These are phyloP conservation scores for Lumnitzera littorea DNA, from an alignment of 345 rosid species.

Conservation along the genomic window DNA sequence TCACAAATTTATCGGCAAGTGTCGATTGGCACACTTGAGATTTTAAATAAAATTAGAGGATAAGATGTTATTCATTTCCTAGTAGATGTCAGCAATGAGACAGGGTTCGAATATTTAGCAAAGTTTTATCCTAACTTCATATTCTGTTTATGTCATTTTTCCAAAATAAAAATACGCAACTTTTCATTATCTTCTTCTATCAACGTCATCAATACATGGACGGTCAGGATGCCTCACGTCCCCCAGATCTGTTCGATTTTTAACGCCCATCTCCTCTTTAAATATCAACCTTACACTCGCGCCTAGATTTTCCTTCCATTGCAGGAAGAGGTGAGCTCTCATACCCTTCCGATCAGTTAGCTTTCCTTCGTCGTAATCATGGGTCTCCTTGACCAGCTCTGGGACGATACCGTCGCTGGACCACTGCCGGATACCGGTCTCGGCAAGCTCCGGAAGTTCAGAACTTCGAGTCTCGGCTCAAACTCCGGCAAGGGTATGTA, in stretches of 20 bases:
- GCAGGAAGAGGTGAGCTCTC: not conserved
- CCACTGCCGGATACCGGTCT: constrained; percentile 91
- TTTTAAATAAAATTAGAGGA: too few relatives aligned
- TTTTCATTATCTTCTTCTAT: not conserved
- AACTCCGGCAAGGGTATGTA: constrained; percentile 82
- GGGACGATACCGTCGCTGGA: constrained; percentile 99
- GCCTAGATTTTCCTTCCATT: not conserved
- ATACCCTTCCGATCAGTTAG: constrained; percentile 3
- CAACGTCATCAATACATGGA: constrained; percentile 36
- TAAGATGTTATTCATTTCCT: too few relatives aligned
- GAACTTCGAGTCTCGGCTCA: constrained; percentile 51
- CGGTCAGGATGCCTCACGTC: constrained; percentile 25
- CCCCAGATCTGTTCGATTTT: constrained; percentile 13
- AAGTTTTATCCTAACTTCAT: too few relatives aligned
- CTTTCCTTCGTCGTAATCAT: constrained; percentile 19
- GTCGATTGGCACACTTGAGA: too few relatives aligned
- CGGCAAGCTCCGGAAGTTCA: constrained; percentile 82
- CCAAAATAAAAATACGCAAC: too few relatives aligned
- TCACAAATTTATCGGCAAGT: too few relatives aligned
- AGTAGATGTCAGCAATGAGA: too few relatives aligned
- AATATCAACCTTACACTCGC: not conserved
- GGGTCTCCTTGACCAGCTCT: constrained; percentile 86
- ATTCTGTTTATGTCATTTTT: too few relatives aligned
- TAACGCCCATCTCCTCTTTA: constrained; percentile 20
- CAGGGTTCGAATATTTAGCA: too few relatives aligned